Percentiles rank a stretch among this genome's conserved stretches.
phyloP scores from a whole-genome alignment of 768 basidiomycete genomes.

The Amanita phalloides region DNA sequence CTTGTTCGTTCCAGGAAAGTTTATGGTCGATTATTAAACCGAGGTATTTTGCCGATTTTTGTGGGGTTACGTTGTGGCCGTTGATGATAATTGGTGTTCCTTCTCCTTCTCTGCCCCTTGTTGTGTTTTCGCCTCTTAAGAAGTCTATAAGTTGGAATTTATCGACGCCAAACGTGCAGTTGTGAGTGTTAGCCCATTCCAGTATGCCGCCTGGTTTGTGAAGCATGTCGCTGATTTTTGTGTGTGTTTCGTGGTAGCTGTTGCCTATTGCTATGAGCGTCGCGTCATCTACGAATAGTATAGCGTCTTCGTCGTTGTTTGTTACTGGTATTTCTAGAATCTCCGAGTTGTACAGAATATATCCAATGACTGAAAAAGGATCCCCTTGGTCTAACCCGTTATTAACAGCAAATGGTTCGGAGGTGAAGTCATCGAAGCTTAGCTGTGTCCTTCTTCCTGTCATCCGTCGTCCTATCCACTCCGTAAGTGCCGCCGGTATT shows the following conservation, averaged over 20 bases:
- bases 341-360: constrained; percentile 4
- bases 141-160: not conserved
- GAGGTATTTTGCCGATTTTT: not conserved
- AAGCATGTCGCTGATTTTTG: not conserved
- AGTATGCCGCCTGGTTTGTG: not conserved
- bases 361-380: constrained; percentile 6
- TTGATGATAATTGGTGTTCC: not conserved
- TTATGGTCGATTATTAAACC: not conserved
- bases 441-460: not conserved
- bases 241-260: not conserved
- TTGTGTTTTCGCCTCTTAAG: not conserved
- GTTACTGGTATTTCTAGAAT: not conserved
- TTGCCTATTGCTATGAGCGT: not conserved
- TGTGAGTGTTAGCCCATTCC: not conserved
- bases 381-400: constrained; percentile 9
- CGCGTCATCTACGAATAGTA: not conserved
- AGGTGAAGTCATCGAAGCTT: constrained; percentile 9
- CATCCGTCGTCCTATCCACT: not conserved
- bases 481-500: not conserved
- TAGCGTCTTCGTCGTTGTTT: not conserved
- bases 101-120: not conserved
- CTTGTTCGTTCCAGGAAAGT: not conserved
- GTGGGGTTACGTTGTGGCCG: not conserved
- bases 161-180: not conserved
- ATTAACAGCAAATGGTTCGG: not conserved